Conservation (phyloP, 2,329 filamentous ascomycete genomes). For the Magnaporthales sp. region DNA sequence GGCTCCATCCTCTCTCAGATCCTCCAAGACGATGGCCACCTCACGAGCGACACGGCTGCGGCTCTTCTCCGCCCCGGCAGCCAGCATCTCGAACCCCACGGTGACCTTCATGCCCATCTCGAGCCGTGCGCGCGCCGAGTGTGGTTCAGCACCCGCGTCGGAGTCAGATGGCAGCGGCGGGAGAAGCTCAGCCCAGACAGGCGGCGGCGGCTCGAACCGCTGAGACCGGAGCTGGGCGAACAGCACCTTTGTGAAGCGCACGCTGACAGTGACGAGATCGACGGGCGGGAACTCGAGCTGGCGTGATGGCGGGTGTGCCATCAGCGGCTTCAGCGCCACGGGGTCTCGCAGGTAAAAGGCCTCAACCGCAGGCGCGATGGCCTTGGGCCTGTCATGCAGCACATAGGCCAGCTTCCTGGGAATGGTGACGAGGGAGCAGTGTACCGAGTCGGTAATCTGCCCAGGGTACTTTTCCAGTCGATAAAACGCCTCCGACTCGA, state of each 20-base stretch:
- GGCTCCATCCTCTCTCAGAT: slow-evolving; percentile 64
- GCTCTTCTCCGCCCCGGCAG: slow-evolving; percentile 56
- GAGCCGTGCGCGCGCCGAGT: slow-evolving; percentile 24
- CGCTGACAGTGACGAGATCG: slow-evolving; percentile 72
- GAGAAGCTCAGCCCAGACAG: slow-evolving; percentile 33
- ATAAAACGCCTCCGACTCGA: slow-evolving; percentile 88
- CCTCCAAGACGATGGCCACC: slow-evolving; percentile 66
- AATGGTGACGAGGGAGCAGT: slow-evolving; percentile 63
- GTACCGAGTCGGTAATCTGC: slow-evolving; percentile 66
- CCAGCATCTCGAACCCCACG: slow-evolving; percentile 84
- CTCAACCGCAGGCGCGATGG: slow-evolving; percentile 77
- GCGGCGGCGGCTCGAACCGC: slow-evolving; percentile 58
- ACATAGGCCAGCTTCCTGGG: slow-evolving; percentile 77
- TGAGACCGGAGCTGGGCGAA: slow-evolving; percentile 89
- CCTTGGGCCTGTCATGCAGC: slow-evolving; percentile 63
- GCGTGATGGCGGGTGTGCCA: slow-evolving; percentile 36
- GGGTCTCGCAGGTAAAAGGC: slow-evolving; percentile 89
- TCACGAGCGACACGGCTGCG: slow-evolving; percentile 65
- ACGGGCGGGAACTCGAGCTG: slow-evolving; percentile 58
- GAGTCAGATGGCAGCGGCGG: slow-evolving; percentile 6
- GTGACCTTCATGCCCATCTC: slow-evolving; percentile 84
- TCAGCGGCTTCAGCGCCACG: slow-evolving; percentile 60
- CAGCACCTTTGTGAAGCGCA: slow-evolving; percentile 78
- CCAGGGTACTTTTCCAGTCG: slow-evolving; percentile 74
- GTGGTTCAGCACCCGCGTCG: neutral